Base-by-base conservation (phyloP, 2,329 filamentous ascomycete species). In the Eurotiales sp. region DNA sequence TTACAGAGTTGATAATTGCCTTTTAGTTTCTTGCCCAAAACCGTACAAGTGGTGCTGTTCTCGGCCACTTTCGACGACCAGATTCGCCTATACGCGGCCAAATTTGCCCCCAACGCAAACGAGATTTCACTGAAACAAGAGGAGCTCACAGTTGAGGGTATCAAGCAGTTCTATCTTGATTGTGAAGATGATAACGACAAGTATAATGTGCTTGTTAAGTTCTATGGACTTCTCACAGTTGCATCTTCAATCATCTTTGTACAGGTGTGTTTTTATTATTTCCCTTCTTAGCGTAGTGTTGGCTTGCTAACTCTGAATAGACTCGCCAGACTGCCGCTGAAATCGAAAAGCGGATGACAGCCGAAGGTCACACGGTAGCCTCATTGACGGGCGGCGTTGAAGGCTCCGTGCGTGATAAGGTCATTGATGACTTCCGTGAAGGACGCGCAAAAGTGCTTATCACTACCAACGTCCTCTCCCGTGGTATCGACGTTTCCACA, bases 211-310 rank as follows among this genome's bases (percentile, higher is more conserved):
- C 82, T 99, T 7, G 87, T 95, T 68, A 89, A 92, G 66, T 87
- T 99, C 54, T 99, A 99, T 67, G 91, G 92, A 52, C 77, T 97
- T 40, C 92, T 99, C 82, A 96, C 91, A 14, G 90, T 97, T 62
- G 91, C 91, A 4, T 96, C 92, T 7, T 97, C 93, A 0, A 96
- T 99, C 65, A 97, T 99, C 62, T 99, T 99, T 65, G 92, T 97
- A 69, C 89, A 86, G 79, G 89, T 91, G 74, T 55, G 77, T 70
- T 41, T 51, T 19, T 44, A 15, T 25, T 37, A 15, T 21, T 15
- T 8, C 30, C 48, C 11, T 43, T 22, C 23, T 29, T 30, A 12
- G n/a, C 4, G 34, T 27, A 15, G 22, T 19, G 19, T 14, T 25
- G 21, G 5, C 12, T 45, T 32, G 40, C 62, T 68, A 55, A 68